Evolutionary conservation across 148 eudicot genomes (phyloP), one percentile per base, ranked within the genome.

Genomic region (Agrostemma githago): DNA sequence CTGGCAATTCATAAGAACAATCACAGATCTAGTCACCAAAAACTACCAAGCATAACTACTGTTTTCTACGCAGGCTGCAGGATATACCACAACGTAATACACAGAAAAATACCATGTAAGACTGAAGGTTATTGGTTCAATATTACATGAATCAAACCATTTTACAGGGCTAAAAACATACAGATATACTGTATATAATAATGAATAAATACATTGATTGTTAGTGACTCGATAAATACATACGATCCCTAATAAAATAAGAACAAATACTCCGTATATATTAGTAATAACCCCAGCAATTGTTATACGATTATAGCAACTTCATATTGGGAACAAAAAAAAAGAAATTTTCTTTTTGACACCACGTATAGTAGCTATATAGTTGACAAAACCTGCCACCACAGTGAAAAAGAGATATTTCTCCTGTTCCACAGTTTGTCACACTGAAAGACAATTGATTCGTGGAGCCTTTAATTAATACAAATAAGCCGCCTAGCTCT

Each of bases 1-100:
- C 99, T 95, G 83, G 57, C 75, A 84, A 73, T 19, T 84, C 67
- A 74, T 66, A 67, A 63, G 61, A 21, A 74, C 20, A 4, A 80
- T 12, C 10, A 6, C 5, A 70, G 3, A 73, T 67, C 34, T 14
- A 6, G 16, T 60, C 14, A 10, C 6, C n/a, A 14, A 17, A 14
- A 17, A 48, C 16, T 54, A 15, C 11, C 11, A 46, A 56, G 26
- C 5, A 17, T 60, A 20, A 40, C 20, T 57, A 56, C 40, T 11
- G 56, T 20, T 19, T 21, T 41, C 72, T 40, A 46, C 40, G 19
- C 54, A 46, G 51, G n/a, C 16, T 5, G 5, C 17, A 66, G 41
- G 16, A 3, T 40, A 14, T 40, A 16, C 69, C 51, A 43, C 46
- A 43, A 43, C 2, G 46, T 43, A 43, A 43, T 43, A 43, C 8